These are phyloP conservation scores for Backusella morwellensis DNA, from an alignment of 192 early-diverging fungal genomes.

Conservation along the genomic window DNA sequence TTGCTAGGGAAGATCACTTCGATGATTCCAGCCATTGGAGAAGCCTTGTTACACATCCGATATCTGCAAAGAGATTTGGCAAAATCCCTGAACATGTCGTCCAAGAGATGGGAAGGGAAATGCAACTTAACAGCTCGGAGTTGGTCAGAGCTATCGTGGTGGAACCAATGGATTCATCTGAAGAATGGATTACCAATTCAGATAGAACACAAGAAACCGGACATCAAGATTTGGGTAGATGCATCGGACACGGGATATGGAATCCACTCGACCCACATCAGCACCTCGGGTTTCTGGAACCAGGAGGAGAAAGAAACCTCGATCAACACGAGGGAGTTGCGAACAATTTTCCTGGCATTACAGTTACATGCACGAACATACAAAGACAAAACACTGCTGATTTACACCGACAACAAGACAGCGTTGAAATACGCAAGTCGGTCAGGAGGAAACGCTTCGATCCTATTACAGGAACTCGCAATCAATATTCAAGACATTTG, in stretches of 20 bases:
- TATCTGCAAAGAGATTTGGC: background rate
- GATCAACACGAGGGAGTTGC: too few relatives aligned
- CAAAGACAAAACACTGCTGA: too few relatives aligned
- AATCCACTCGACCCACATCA: background rate
- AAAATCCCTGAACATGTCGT: too few relatives aligned
- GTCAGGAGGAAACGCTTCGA: conserved; percentile 11
- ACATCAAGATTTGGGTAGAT: conserved; percentile 6
- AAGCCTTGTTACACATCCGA: conserved; percentile 6
- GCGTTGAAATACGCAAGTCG: conserved; percentile 14
- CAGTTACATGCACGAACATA: too few relatives aligned
- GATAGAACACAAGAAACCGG: background rate
- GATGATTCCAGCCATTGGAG: background rate
- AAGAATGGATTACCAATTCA: conserved; percentile 19
- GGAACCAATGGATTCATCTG: background rate
- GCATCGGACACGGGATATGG: conserved; percentile 25
- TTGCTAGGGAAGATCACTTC: conserved; percentile 15
- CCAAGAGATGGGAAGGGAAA: background rate
- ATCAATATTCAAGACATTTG: background rate
- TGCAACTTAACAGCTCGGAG: background rate
- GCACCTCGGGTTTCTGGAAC: conserved; percentile 12
- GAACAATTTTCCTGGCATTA: too few relatives aligned
- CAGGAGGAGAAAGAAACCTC: background rate
- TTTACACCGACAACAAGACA: background rate
- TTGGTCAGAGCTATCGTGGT: conserved; percentile 2
- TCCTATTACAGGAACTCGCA: conserved; percentile 6